Evolutionary conservation across 1,139 yeast genomes (phyloP).

Genomic region (Pichia sp.): DNA sequence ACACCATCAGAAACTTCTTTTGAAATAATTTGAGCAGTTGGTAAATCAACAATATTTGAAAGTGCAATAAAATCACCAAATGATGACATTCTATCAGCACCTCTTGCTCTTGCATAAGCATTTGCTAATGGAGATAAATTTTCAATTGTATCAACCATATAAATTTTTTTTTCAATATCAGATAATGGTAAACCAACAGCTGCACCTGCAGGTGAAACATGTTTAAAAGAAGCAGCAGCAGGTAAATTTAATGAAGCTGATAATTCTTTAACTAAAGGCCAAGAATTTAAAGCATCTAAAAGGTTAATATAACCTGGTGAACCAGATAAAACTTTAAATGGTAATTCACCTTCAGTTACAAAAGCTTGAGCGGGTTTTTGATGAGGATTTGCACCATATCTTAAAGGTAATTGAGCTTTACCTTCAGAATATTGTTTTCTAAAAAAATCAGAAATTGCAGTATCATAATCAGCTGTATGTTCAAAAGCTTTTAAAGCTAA

Average conservation of each 20-base stretch:
- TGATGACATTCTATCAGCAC: slow-evolving; percentile 99
- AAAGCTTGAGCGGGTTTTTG: slow-evolving; percentile 98
- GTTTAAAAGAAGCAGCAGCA: slow-evolving; percentile 98
- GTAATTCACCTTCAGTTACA: slow-evolving; percentile 76
- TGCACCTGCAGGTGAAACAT: slow-evolving; percentile 97
- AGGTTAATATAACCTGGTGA: slow-evolving; percentile 97
- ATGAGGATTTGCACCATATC: slow-evolving; percentile 99
- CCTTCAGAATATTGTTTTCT: slow-evolving; percentile 94
- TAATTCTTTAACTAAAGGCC: slow-evolving; percentile 97
- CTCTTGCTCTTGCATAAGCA: slow-evolving; percentile 98
- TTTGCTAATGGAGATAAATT: slow-evolving; percentile 93
- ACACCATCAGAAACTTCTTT: slow-evolving; percentile 98
- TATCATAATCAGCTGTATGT: slow-evolving; percentile 96
- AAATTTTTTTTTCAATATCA: slow-evolving; percentile 88
- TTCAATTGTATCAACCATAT: slow-evolving; percentile 91
- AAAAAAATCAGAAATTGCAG: slow-evolving; percentile 92
- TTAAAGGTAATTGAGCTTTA: slow-evolving; percentile 79
- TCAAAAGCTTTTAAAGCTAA: slow-evolving; percentile 95
- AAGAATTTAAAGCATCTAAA: slow-evolving; percentile 92
- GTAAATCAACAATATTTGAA: slow-evolving; percentile 89
- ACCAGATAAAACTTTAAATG: slow-evolving; percentile 89
- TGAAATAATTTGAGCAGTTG: slow-evolving; percentile 95
- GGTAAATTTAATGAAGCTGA: slow-evolving; percentile 91
- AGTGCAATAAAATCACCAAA: slow-evolving; percentile 98
- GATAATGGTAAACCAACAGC: slow-evolving; percentile 93